Base-by-base conservation (phyloP, 2,329 filamentous ascomycete genomes). In the Paraphaeosphaeria sporulosa region DNA sequence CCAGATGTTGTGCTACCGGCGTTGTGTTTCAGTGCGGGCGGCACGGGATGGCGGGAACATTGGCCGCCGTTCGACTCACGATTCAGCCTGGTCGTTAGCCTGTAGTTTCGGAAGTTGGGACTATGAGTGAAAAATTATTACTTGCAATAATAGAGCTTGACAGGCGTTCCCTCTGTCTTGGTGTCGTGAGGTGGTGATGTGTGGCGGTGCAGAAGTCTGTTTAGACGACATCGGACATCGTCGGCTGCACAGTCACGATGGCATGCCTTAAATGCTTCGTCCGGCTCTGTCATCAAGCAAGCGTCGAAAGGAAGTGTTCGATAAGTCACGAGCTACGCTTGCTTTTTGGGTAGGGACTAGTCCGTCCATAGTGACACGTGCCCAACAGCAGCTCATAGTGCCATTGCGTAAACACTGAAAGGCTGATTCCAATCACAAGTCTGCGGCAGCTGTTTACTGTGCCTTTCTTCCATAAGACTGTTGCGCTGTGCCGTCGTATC, bases 171-270 rank as follows among this genome's bases (percentile, higher is more conserved):
- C 9, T n/a, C 50, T 30, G 5, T 42, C n/a, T 42, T 43, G 13
- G 50, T 2, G 30, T 21, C 23, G 21, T 43, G 36, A 34, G 25
- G 8, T 23, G 19, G 21, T 19, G 32, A 38, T 17, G 36, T 52
- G 50, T 52, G 50, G 36, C 50, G 50, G 50, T 52, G 36, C 50
- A 42, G n/a, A 34, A 52, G 50, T 42, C 12, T 52, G 34, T 43
- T 19, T 10, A 17, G 23, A 47, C 44, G 23, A 47, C 27, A 30
- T n/a, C 7, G 44, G 44, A 47, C 27, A 30, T 30, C 1, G 23
- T 7, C 44, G 44, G 44, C 23, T 47, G 27, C 44, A 15, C 44
- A 27, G 21, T 30, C 44, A 25, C 5, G 21, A 25, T 13, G 15
- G 10, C 23, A 30, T 13, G 23, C 44, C 23, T 23, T 9, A 44